Evolutionary conservation across 1,139 yeast genomes (phyloP).

Genomic region (Saccharomyces hybrid): DNA sequence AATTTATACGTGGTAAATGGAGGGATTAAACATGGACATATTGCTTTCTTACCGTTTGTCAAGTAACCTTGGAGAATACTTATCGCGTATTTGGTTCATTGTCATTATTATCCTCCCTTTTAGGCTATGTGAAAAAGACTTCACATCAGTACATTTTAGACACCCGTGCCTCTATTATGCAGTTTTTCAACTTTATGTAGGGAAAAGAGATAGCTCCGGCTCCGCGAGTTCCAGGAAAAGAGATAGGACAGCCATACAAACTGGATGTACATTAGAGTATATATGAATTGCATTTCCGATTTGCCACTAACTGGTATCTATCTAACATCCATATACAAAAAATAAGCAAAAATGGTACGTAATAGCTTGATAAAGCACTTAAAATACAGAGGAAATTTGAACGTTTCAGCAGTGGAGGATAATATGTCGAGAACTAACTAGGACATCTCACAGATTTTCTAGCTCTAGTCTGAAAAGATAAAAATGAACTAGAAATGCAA

Average conservation of each 20-base stretch:
- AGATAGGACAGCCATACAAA: neutral
- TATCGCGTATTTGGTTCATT: neutral
- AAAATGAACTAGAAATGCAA: neutral
- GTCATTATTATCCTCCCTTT: neutral
- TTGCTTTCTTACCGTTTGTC: no score
- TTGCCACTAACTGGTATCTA: neutral
- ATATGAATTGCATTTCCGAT: neutral
- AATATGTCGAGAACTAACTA: neutral
- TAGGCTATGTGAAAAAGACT: no score
- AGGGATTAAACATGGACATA: no score
- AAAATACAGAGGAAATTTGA: neutral
- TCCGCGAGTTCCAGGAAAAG: neutral
- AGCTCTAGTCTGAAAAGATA: neutral
- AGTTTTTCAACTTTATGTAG: no score
- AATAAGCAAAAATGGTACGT: slow-evolving; percentile 18
- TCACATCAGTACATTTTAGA: neutral
- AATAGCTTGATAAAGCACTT: neutral
- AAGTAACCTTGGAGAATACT: neutral
- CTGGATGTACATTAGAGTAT: neutral
- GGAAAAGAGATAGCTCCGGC: neutral
- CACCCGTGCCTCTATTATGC: neutral
- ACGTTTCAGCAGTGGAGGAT: neutral
- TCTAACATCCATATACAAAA: slow-evolving; percentile 1
- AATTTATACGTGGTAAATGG: no score
- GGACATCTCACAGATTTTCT: neutral